Percentiles rank a stretch among this genome's conserved stretches.
Evolutionary conservation across 2,329 filamentous ascomycete genomes (phyloP).

Genomic region (Fusarium luffae): DNA sequence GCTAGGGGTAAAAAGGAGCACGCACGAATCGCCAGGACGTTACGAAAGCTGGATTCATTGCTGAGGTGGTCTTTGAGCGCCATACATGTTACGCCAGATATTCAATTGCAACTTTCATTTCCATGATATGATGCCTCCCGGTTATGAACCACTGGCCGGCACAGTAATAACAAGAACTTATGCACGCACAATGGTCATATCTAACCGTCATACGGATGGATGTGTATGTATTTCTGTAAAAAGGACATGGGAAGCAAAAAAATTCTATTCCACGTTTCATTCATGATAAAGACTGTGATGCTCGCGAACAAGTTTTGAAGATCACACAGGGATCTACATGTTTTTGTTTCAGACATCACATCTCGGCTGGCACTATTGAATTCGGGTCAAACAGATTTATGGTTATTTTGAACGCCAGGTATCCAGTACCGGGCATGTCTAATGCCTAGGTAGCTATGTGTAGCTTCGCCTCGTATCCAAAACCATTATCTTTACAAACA

Average conservation of each 20-base stretch:
- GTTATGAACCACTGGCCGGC: neutral
- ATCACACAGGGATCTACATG: neutral
- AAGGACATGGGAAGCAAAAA: neutral
- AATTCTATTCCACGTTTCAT: neutral
- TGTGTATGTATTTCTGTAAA: neutral
- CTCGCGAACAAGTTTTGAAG: neutral
- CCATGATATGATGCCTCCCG: neutral
- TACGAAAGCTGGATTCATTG: neutral
- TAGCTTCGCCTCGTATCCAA: neutral
- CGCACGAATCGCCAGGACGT: neutral
- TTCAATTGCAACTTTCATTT: neutral
- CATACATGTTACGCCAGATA: neutral
- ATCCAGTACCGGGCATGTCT: conserved; percentile 4
- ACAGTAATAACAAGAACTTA: neutral
- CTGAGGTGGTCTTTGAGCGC: neutral
- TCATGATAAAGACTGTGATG: neutral
- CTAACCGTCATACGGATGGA: too few relatives aligned
- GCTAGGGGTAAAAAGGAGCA: neutral
- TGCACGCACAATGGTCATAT: neutral
- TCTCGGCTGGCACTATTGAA: conserved; percentile 1
- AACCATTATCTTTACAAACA: neutral
- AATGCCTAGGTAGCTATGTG: conserved; percentile 3
- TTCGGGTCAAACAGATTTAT: conserved; percentile 6
- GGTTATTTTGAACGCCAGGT: conserved; percentile 19
- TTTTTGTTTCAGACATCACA: conserved; percentile 4